Conservation (phyloP, 176 grass and related monocot species). For the Tillandsia leiboldiana region DNA sequence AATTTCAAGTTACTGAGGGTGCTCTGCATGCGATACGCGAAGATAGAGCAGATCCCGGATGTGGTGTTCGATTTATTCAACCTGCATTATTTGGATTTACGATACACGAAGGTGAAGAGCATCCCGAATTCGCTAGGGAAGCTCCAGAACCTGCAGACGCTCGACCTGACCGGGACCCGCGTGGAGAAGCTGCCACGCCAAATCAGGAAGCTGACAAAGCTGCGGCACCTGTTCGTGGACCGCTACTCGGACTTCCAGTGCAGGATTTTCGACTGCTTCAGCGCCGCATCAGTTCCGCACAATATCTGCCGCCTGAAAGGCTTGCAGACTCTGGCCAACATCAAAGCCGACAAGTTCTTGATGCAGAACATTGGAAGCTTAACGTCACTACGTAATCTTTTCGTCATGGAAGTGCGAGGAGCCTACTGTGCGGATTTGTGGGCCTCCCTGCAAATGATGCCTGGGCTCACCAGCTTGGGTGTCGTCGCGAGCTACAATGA, state of each 20-base stretch:
- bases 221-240: slow-evolving; percentile 18
- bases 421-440: slow-evolving; percentile 20
- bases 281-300: not conserved
- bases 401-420: slow-evolving; percentile 10
- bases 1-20: slow-evolving; percentile 35
- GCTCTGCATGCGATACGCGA: slow-evolving; percentile 13
- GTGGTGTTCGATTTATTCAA: slow-evolving; percentile 27
- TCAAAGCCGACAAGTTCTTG: slow-evolving; percentile 25
- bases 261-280: too few species aligned
- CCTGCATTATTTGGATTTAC: slow-evolving; percentile 32
- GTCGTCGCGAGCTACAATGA: slow-evolving; percentile 2
- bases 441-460: slow-evolving; percentile 32
- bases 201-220: slow-evolving; percentile 27
- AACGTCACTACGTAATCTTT: slow-evolving; percentile 20
- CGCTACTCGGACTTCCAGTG: not conserved
- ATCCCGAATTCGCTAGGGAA: slow-evolving; percentile 36
- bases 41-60: slow-evolving; percentile 30
- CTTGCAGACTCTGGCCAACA: slow-evolving; percentile 20
- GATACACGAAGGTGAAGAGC: slow-evolving; percentile 19
- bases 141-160: slow-evolving; percentile 30
- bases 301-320: slow-evolving; percentile 4
- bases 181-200: slow-evolving; percentile 26
- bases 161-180: slow-evolving; percentile 17
- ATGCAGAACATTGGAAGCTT: slow-evolving; percentile 16
- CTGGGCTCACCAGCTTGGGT: slow-evolving; percentile 11